A percentile compares a stretch with the other conserved stretches of the same genome.
Evolutionary conservation across 2,329 filamentous ascomycete genomes (phyloP).

Genomic region (Ascochyta pisi): DNA sequence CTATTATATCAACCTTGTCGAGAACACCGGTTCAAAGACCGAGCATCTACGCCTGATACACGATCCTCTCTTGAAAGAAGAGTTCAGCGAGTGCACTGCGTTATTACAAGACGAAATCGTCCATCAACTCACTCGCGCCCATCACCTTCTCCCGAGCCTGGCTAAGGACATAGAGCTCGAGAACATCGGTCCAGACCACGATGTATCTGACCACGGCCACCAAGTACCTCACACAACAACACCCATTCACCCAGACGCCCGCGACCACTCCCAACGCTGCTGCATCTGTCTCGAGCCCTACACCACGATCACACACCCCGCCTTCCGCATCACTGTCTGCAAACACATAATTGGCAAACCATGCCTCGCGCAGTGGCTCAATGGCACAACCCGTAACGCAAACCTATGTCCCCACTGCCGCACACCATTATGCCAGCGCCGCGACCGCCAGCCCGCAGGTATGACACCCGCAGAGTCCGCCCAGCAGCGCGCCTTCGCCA

Average conservation of each 20-base stretch:
- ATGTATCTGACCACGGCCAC: conserved; percentile 16
- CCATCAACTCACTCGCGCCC: background rate
- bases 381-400: conserved; percentile 16
- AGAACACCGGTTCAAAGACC: background rate
- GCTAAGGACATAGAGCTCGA: conserved; percentile 12
- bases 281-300: conserved; percentile 22
- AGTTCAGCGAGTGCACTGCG: background rate
- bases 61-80: background rate
- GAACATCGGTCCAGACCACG: conserved; percentile 18
- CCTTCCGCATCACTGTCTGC: conserved; percentile 18
- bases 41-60: conserved; percentile 2
- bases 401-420: conserved; percentile 25
- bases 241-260: background rate
- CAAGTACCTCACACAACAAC: background rate
- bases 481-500: background rate
- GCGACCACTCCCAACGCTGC: conserved; percentile 6
- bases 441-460: conserved; percentile 1
- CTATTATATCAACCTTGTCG: conserved; percentile 3
- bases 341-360: conserved; percentile 18
- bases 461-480: background rate
- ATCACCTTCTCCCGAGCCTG: background rate
- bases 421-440: conserved; percentile 13
- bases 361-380: conserved; percentile 21
- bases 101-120: background rate
- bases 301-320: background rate